Evolutionary conservation across 352 stramenopile species (phyloP).

Genomic region (Phytophthora fragariae): DNA sequence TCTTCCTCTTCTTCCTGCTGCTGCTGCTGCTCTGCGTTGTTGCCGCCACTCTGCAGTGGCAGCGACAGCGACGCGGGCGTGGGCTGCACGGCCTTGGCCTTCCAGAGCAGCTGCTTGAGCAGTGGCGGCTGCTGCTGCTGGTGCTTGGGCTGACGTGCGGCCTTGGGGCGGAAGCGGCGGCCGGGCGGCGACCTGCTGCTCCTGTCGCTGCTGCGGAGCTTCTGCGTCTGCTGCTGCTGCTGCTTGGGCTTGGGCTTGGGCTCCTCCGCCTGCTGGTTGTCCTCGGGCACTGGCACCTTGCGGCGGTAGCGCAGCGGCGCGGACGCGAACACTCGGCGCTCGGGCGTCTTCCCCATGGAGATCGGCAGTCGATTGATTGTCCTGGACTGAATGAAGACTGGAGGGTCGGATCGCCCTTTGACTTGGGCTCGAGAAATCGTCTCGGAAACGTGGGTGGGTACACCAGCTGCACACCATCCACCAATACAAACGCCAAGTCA

Average conservation of each 20-base stretch:
- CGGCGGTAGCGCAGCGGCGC: conserved; percentile 58
- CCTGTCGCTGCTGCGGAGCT: neutral
- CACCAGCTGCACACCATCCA: too few species aligned
- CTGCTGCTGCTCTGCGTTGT: conserved; percentile 10
- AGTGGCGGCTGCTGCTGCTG: conserved; percentile 28
- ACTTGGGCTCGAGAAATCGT: neutral
- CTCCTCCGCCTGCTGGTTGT: conserved; percentile 42
- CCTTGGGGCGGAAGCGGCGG: conserved; percentile 18
- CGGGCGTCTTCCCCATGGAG: conserved; percentile 61
- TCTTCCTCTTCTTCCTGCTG: conserved; percentile 1
- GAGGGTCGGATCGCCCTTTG: conserved; percentile 33
- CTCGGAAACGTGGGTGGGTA: too few species aligned
- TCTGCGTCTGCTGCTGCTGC: conserved; percentile 2
- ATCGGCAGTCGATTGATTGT: neutral
- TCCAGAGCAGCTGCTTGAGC: conserved; percentile 74
- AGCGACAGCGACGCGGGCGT: neutral
- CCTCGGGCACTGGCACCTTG: conserved; percentile 41
- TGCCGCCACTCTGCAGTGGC: too few species aligned
- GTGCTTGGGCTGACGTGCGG: neutral
- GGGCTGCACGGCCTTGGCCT: conserved; percentile 51
- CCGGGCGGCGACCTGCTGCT: conserved; percentile 18
- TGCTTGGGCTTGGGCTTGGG: conserved; percentile 8
- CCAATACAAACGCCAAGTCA: conserved; percentile 26
- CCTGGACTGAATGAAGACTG: neutral
- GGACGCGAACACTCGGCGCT: conserved; percentile 42